Evolutionary conservation across 352 stramenopile species (phyloP).

Genomic region (Phytopythium boreale): DNA sequence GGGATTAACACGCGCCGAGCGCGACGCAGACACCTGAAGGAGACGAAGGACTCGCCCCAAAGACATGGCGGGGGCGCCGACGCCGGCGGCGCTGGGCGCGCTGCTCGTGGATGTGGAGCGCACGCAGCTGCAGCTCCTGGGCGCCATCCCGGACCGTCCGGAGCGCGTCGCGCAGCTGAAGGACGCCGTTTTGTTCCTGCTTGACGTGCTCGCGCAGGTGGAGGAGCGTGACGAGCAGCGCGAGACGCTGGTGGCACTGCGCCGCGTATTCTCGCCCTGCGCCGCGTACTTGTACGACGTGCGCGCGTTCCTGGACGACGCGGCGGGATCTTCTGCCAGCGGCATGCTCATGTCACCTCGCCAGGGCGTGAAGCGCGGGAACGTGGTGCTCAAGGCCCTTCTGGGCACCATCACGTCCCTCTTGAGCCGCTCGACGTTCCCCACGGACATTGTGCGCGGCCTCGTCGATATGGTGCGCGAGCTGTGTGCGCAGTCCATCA

Average conservation of each 20-base stretch:
- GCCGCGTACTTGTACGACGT: slow-evolving; percentile 35
- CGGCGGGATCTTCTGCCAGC: not conserved
- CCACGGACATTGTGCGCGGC: slow-evolving; percentile 22
- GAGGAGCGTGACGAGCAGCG: slow-evolving; percentile 17
- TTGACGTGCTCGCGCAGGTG: slow-evolving; percentile 41
- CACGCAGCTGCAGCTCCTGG: slow-evolving; percentile 31
- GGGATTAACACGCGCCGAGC: too few species aligned
- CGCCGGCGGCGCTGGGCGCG: slow-evolving; percentile 16
- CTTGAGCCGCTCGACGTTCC: slow-evolving; percentile 23
- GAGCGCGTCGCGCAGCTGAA: slow-evolving; percentile 29
- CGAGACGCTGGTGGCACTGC: slow-evolving; percentile 37
- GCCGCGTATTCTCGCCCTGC: slow-evolving; percentile 35
- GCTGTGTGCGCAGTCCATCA: slow-evolving; percentile 59
- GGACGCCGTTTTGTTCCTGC: slow-evolving; percentile 41
- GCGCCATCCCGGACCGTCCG: slow-evolving; percentile 19
- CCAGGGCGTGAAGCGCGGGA: slow-evolving; percentile 20
- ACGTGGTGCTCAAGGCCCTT: slow-evolving; percentile 47
- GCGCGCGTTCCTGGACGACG: slow-evolving; percentile 27
- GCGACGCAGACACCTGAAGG: not conserved
- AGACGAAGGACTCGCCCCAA: not conserved
- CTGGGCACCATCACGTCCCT: slow-evolving; percentile 40
- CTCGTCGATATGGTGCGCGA: slow-evolving; percentile 46
- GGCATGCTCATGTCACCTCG: slow-evolving; percentile 8
- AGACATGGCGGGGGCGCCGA: not conserved
- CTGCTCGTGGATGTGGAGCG: slow-evolving; percentile 41